phyloP scores from a whole-genome alignment of 345 rosid genomes.

The Mangifera indica region DNA sequence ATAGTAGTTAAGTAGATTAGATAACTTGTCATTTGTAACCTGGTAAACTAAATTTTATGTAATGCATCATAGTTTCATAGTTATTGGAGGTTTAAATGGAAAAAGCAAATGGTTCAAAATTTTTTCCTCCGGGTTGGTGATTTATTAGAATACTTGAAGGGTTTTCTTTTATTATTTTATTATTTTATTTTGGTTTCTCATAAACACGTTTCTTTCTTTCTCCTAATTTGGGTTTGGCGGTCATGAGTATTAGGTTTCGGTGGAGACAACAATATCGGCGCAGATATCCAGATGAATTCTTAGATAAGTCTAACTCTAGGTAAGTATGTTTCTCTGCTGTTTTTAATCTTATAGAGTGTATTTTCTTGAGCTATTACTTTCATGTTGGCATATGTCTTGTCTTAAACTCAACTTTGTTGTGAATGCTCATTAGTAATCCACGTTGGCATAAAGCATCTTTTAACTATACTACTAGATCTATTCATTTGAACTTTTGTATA shows the following conservation, averaged over 20 bases:
- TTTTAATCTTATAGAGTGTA: neutral
- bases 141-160: neutral
- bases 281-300: conserved; percentile 87
- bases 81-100: no score
- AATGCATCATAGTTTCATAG: no score
- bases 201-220: neutral
- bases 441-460: no score
- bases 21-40: no score
- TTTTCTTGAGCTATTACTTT: neutral
- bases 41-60: no score
- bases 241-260: conserved; percentile 55
- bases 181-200: neutral
- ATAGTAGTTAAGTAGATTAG: neutral
- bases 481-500: neutral
- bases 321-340: conserved; percentile 7
- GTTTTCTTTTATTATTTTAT: neutral
- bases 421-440: neutral
- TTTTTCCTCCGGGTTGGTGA: neutral
- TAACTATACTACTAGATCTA: no score
- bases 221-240: neutral
- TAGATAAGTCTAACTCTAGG: conserved; percentile 86
- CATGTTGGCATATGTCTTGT: neutral
- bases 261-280: conserved; percentile 86
- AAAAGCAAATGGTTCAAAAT: no score
- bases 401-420: neutral